These are phyloP conservation scores for Pythium graminicola DNA, from an alignment of 352 stramenopile species.

Conservation along the genomic window DNA sequence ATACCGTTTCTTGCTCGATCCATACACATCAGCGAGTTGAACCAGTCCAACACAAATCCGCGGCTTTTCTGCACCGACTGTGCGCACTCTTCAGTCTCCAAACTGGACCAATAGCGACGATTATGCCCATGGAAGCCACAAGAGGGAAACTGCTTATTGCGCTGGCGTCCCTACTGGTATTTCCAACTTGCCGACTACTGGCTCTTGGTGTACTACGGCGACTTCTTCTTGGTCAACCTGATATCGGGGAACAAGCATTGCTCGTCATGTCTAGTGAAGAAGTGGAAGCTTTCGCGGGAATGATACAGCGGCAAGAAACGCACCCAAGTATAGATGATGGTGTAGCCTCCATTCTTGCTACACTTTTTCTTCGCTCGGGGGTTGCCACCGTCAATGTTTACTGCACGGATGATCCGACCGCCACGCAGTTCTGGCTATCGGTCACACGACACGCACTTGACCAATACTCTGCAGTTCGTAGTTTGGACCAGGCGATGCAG, in stretches of 20 bases:
- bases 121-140: not conserved
- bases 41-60: not conserved
- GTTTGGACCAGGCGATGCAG: not conserved
- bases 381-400: not conserved
- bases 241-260: not conserved
- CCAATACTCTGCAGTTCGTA: not conserved
- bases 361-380: constrained; percentile 1
- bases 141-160: constrained; percentile 15
- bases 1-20: not conserved
- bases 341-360: not conserved
- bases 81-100: constrained; percentile 9
- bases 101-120: not conserved
- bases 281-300: constrained; percentile 8
- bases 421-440: not conserved
- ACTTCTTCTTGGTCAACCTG: not conserved
- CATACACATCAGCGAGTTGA: not conserved
- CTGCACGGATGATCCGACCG: not conserved
- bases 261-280: not conserved
- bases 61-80: not conserved
- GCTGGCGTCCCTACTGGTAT: not conserved
- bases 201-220: not conserved
- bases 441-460: not conserved
- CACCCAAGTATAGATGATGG: not conserved
- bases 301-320: not conserved
- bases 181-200: not conserved